Evolutionary conservation across 148 eudicot genomes (phyloP).

Genomic region (Rhododendron williamsianum): DNA sequence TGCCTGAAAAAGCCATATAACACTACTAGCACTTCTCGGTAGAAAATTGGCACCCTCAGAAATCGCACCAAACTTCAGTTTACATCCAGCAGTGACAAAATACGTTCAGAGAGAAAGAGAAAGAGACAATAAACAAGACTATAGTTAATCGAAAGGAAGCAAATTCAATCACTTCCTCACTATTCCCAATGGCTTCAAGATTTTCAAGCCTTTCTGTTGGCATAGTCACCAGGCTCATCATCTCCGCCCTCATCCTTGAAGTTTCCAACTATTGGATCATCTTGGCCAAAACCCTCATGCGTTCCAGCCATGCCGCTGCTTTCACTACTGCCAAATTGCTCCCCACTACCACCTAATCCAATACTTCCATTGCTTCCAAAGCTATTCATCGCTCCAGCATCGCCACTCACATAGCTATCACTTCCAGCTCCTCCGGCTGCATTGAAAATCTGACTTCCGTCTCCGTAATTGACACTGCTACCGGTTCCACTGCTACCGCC

Average conservation of each 20-base stretch:
- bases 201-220: slow-evolving; percentile 29
- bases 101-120: background rate
- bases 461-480: slow-evolving; percentile 11
- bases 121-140: background rate
- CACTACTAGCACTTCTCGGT: background rate
- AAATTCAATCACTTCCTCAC: background rate
- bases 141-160: background rate
- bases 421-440: slow-evolving; percentile 25
- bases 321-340: slow-evolving; percentile 26
- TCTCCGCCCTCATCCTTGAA: slow-evolving; percentile 26
- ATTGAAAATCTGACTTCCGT: slow-evolving; percentile 18
- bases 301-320: slow-evolving; percentile 10
- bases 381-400: slow-evolving; percentile 22
- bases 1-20: background rate
- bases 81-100: background rate
- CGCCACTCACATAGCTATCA: slow-evolving; percentile 18
- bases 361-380: slow-evolving; percentile 28
- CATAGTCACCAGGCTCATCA: slow-evolving; percentile 30
- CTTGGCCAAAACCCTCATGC: slow-evolving; percentile 23
- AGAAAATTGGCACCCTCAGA: background rate
- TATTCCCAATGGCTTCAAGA: background rate
- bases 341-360: slow-evolving; percentile 21
- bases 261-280: slow-evolving; percentile 29
- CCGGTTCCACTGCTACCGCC: background rate
- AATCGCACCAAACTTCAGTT: background rate